Evolutionary conservation across 495 filamentous ascomycete genomes (phyloP), one percentile per base, ranked within the genome.

Genomic region (Penicillium flavigenum): DNA sequence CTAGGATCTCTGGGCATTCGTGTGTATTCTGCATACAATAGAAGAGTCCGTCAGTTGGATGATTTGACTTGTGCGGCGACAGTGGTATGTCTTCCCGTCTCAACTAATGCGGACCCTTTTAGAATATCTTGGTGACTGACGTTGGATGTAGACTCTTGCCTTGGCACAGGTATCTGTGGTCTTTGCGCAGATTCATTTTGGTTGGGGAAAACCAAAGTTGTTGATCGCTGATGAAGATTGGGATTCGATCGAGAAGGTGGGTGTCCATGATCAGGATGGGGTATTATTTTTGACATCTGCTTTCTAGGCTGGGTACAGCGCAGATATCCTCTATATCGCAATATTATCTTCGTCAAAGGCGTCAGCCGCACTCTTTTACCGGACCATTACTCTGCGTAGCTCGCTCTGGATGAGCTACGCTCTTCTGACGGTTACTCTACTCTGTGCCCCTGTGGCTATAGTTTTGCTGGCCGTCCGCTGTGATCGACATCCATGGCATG

Each of bases 1-100:
- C 19, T 70, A 11, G 58, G 60, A 1, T 64, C 64, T 20, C 47
- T 67, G 14, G 54, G 47, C 0, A 60, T 65, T 10, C 54, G 67
- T 8, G 50, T 64, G 12, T 70, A 62, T 32, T 62, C 62, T 3
- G 51, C 62, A 8, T 59, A 57, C 7, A 55, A 43, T 24, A 59
- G 64, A 22, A 51, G 44, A 11, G 45, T 54, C 5, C 24, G 53
- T 7, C 54, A 62, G 41, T 39, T 42, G 0, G 64, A 70, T 54
- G 67, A 70, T 36, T 59, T 57, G 36, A 42, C 60, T 24, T 61
- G 67, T 34, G 43, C 48, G 1, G 48, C 14, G 16, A 51, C 48
- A 3, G 48, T 51, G 48, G 48, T 51, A 51, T n/a, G 34, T 9
- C 32, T 51, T 51, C 16, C 20, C 31, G 31, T 41, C 32, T 27